Evolutionary conservation across 208 protist species (phyloP).

Genomic region (Lotmaria passim): DNA sequence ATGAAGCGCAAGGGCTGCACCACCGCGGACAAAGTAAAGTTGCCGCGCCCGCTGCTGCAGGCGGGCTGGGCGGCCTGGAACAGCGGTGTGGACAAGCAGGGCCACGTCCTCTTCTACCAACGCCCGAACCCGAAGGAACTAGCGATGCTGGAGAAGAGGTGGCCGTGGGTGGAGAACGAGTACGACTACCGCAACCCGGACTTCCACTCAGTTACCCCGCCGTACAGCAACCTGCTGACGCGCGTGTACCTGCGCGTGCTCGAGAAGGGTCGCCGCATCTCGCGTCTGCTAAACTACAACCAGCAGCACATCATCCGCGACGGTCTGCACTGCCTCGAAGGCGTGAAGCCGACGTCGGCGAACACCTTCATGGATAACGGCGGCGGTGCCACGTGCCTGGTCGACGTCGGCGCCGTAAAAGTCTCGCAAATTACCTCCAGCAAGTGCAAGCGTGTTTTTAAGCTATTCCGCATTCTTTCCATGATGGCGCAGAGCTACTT

Average conservation of each 20-base stretch:
- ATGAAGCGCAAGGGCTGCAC: constrained; percentile 31
- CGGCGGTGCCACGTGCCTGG: constrained; percentile 42
- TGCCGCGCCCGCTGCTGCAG: constrained; percentile 59
- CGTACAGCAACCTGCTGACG: constrained; percentile 53
- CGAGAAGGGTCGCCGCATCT: constrained; percentile 63
- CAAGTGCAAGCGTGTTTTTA: constrained; percentile 50
- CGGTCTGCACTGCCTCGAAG: constrained; percentile 27
- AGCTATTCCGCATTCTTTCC: constrained; percentile 51
- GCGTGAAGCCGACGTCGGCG: constrained; percentile 10
- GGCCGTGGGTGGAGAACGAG: constrained; percentile 42
- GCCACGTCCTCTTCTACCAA: constrained; percentile 59
- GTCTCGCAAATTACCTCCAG: constrained; percentile 50
- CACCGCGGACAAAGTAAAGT: constrained; percentile 28
- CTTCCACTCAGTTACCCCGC: constrained; percentile 47
- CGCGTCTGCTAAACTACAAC: constrained; percentile 53
- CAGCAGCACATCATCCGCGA: constrained; percentile 51
- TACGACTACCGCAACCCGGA: constrained; percentile 54
- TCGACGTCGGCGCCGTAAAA: constrained; percentile 55
- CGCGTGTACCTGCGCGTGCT: constrained; percentile 55
- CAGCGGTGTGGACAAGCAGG: constrained; percentile 52
- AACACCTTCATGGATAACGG: constrained; percentile 51
- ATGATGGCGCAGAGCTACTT: constrained; percentile 59
- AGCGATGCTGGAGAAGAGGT: constrained; percentile 48
- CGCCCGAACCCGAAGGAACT: constrained; percentile 55
- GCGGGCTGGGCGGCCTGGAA: constrained; percentile 58